Base-by-base conservation (phyloP, 345 rosid species). In the Lepidium didymum region DNA sequence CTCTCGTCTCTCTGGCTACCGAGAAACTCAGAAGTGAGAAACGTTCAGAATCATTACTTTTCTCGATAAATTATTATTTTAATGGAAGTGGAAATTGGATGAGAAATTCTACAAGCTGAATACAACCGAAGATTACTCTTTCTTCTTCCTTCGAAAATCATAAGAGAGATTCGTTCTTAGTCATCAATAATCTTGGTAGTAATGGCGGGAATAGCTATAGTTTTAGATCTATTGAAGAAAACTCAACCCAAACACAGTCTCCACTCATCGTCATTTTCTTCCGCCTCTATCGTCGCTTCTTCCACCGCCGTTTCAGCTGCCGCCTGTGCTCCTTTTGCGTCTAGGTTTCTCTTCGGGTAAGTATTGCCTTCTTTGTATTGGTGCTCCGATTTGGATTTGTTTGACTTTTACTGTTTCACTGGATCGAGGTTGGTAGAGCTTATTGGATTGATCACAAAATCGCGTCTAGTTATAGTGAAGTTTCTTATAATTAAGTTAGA, bases 181-280 rank as follows among this genome's bases (percentile, higher is more conserved):
- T 10, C 7, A 10, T 56, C n/a, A 21, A 50, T 14, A 58, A 68
- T 11, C 56, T 56, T 56, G 36, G 6, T 46, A 64, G 67, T 75
- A 64, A 94, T 94, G 99, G 90, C 88, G 77, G 97, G 97, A 72
- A 80, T 89, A 69, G 86, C 96, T 9, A 52, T 91, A 71, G 66
- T 87, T 29, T 76, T 87, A 64, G 99, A 94, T 86, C 88, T 91
- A 46, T 69, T 84, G 52, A 75, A 81, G 88, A 91, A 82, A 78
- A 84, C 85, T 70, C 87, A 84, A 27, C 64, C 88, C 56, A 42
- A 88, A 68, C 85, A 82, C 18, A 52, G 73, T 43, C 46, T 82
- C n/a, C 85, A 85, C 82, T 79, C 87, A 25, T 67, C 84, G 42
- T 83, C 84, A 3, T 71, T 81, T 18, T 81, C 85, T 74, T 83